These are phyloP conservation scores for Noccaea bulbosa DNA, from an alignment of 345 rosid species.

Conservation along the genomic window DNA sequence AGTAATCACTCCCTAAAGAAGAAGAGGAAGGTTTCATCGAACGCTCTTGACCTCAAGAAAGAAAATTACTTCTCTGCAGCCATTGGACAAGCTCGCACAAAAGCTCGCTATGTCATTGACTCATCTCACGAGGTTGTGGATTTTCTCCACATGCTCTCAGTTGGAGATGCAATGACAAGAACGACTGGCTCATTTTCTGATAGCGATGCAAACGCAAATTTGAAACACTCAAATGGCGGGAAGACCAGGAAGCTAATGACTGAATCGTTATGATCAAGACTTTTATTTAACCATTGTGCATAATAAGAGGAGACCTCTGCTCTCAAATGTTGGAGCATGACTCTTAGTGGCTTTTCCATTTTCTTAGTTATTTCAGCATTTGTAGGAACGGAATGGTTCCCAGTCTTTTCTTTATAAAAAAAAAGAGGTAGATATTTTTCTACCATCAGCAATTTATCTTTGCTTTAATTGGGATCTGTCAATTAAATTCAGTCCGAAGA, in stretches of 20 bases:
- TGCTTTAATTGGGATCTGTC: not conserved
- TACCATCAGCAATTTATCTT: not conserved
- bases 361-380: not conserved
- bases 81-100: conserved; percentile 65
- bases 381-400: no score
- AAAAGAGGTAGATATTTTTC: not conserved
- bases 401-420: not conserved
- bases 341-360: conserved; percentile 4
- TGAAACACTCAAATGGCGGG: not conserved
- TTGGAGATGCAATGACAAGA: conserved; percentile 28
- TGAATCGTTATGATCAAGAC: not conserved
- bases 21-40: conserved; percentile 60
- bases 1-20: conserved; percentile 39
- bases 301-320: conserved; percentile 10
- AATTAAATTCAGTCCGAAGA: not conserved
- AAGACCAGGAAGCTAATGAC: not conserved
- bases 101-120: conserved; percentile 61
- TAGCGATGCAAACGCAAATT: not conserved
- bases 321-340: conserved; percentile 14
- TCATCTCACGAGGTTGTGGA: conserved; percentile 72
- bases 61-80: conserved; percentile 91
- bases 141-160: conserved; percentile 61
- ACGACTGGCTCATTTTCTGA: not conserved
- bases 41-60: conserved; percentile 81
- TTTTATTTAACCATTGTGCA: not conserved